Percentiles rank a stretch among this genome's conserved stretches.
Evolutionary conservation across 2,329 filamentous ascomycete genomes (phyloP).

Genomic region (Exserohilum turcica): DNA sequence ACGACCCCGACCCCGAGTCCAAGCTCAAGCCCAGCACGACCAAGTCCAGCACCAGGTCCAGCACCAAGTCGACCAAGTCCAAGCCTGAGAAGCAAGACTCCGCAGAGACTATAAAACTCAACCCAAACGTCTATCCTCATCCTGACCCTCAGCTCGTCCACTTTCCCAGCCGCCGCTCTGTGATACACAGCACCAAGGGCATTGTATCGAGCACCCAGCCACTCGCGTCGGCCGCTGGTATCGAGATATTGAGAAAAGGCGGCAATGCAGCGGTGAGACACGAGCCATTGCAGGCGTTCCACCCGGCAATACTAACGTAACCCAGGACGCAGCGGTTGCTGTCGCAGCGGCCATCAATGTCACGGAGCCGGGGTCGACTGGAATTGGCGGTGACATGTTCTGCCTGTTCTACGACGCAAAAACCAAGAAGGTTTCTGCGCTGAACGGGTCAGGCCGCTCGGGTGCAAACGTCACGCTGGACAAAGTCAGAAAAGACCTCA

Average conservation of each 20-base stretch:
- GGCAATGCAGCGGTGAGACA: constrained; percentile 85
- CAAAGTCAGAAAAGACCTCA: constrained; percentile 70
- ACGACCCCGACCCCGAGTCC: constrained; percentile 2
- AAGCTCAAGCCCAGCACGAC: neutral
- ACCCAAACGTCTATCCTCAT: constrained; percentile 55
- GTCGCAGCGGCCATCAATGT: constrained; percentile 91
- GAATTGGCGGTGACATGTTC: constrained; percentile 97
- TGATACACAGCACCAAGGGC: constrained; percentile 89
- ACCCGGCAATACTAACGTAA: constrained; percentile 5
- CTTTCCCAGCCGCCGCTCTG: constrained; percentile 82
- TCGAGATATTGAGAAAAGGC: constrained; percentile 81
- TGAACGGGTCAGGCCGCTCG: constrained; percentile 93
- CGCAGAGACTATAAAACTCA: constrained; percentile 14
- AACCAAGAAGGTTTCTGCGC: constrained; percentile 77
- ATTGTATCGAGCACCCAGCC: constrained; percentile 92
- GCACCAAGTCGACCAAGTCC: too few relatives aligned
- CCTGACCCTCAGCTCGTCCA: constrained; percentile 61
- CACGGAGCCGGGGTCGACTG: constrained; percentile 89
- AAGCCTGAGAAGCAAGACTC: neutral
- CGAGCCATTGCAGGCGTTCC: constrained; percentile 26
- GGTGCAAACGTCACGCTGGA: constrained; percentile 72
- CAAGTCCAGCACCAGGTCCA: too few relatives aligned
- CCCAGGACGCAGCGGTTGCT: constrained; percentile 90
- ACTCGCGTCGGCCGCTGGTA: constrained; percentile 83
- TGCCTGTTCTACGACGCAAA: constrained; percentile 88